Evolutionary conservation across 2,329 filamentous ascomycete genomes (phyloP), one percentile per base, ranked within the genome.

Genomic region (Purpureocillium lavendulum): DNA sequence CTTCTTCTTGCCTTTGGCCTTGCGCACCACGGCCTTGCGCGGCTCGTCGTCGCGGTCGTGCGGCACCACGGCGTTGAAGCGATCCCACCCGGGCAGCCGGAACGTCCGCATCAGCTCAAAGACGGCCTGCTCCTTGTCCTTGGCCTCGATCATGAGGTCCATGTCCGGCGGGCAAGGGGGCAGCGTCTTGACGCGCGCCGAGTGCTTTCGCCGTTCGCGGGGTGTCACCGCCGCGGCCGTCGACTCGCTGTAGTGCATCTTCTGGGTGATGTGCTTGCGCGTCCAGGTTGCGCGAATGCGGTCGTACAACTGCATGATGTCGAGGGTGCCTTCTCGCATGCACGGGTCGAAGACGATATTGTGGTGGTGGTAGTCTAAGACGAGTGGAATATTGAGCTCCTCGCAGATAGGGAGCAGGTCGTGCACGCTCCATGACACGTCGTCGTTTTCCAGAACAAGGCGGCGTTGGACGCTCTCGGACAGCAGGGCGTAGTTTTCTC

Each of bases 91-190:
- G 0, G 88, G 86, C 1, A 97, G 69, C 51, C 82, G 88, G 59
- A 88, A 94, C 0, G 72, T 88, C 16, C 84, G 75, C 88, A 96
- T 96, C 14, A 97, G 71, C 47, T 94, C 87, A 52, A 97, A 94
- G 0, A 96, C 87, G 0, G 90, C 88, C 60, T 97, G 90, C 58
- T 97, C 90, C 61, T 97, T 97, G 56, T 96, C 90, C 59, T 97
- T 97, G 35, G 90, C 90, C 64, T 97, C 90, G 44, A 97, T 96
- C 90, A 97, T 97, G n/a, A 97, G 69, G 55, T 96, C 90, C 83
- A 94, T 92, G 26, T 84, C 80, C 1, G 77, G 67, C 4, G 80
- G 71, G 52, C 90, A 96, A 0, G 90, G 89, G 1, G 90, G 90
- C 1, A 97, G 62, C 1, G 80, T 84, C 47, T 73, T 72, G 2